Base-by-base conservation (phyloP, 441 rosid genomes). In the Sinapis alba region DNA sequence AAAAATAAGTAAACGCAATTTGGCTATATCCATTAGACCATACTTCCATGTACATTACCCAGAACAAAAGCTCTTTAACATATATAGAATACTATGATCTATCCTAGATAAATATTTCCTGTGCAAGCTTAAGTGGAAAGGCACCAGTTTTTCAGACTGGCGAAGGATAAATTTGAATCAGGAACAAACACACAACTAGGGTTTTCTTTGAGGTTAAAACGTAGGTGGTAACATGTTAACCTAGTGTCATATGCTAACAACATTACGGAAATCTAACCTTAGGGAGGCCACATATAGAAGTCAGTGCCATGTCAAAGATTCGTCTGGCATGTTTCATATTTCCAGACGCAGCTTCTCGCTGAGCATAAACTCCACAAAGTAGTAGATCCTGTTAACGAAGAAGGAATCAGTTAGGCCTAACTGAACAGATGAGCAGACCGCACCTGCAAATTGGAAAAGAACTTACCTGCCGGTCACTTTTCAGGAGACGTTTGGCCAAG, bases 281-380 rank as follows among this genome's bases (percentile, higher is more conserved):
- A 12, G 94, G 82, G 77, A 93, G 93, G 82, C 89, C 97, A 80
- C 88, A 87, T 23, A 84, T 82, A 73, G 98, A 93, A 60, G 88
- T 80, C 79, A 96, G 80, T 34, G 98, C 98, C 99, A 96, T 89
- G 84, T 96, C 98, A 57, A 96, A 93, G 58, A 89, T 89, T 86
- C 86, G 86, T 83, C 98, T 93, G 71, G 98, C 97, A 79, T 86
- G 90, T 74, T 83, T 88, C 80, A 93, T 84, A 75, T 96, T 93
- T 74, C 98, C 94, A 77, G 76, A 86, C 62, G 82, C 84, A 84
- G 97, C 97, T 79, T 96, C 99, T 72, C 97, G 89, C 66, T 53
- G 93, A 72, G 98, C 98, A 85, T 96, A 96, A 71, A 96, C 90
- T 79, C 99, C 99, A 77, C 99, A 93, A 11, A 96, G 95, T 83